Base-by-base conservation (phyloP, 1,284 basidiomycete genomes). In the Malassezia restricta region DNA sequence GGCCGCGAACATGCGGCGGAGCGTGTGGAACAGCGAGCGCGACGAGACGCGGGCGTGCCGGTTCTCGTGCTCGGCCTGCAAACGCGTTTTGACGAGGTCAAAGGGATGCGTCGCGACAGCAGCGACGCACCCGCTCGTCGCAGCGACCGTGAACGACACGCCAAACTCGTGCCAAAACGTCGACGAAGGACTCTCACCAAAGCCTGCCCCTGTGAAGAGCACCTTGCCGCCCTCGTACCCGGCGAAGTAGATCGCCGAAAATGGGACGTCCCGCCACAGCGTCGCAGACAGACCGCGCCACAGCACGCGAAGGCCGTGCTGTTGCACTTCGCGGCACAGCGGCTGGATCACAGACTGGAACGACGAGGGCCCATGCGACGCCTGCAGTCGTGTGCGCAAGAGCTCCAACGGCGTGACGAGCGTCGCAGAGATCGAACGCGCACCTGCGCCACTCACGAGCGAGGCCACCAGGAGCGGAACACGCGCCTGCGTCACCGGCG, bases 181-280 rank as follows among this genome's bases (percentile, higher is more conserved):
- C 5, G 56, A 53, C 0, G 66, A 58, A 12, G 61, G 56, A 6
- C 66, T 59, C 56, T 75, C 75, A 8, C 75, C 74, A 44, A 75
- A 56, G 3, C 75, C 75, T 12, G 70, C 64, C 6, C 74, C 72
- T 0, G 69, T 71, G 14, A 68, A 57, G 29, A 58, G 51, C 11
- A 63, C 47, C 53, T 75, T 75, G 40, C 73, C 62, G 15, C 57
- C 65, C 56, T 77, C 76, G 57, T 76, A 77, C 0, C 72, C 74
- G 1, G 74, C 69, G 85, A 89, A 92, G 66, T 94, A 94, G 41
- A 91, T 78, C 0, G 89, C 92, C 37, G 86, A 90, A 73, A 98
- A 98, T 0, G 92, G 92, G 1, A 98, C 92, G 64, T 98, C 92
- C 51, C 92, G 81, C 89, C 88, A 96, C 7, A 98, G 78, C 5